These are phyloP conservation scores for Nothophoma quercina DNA, from an alignment of 2,329 filamentous ascomycete genomes.

Conservation along the genomic window DNA sequence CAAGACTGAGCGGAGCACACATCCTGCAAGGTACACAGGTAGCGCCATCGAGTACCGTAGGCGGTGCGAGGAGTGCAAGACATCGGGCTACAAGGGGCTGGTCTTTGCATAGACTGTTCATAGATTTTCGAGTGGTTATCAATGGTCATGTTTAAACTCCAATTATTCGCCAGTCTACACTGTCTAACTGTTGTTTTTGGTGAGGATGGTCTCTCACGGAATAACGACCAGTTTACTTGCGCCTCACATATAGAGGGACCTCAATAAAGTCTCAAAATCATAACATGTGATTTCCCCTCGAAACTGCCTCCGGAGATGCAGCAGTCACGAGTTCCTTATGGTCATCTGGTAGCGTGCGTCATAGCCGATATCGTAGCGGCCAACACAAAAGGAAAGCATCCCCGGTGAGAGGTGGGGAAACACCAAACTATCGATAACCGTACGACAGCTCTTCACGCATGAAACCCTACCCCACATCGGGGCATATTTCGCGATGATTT, in stretches of 20 bases:
- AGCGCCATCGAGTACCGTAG: slow-evolving; percentile 54
- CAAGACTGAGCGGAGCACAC: slow-evolving; percentile 52
- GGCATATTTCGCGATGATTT: not conserved
- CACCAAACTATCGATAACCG: not conserved
- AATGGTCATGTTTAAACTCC: no score
- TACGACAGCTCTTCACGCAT: not conserved
- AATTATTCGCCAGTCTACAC: no score
- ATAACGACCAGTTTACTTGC: no score
- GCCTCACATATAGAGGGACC: no score
- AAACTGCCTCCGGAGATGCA: no score
- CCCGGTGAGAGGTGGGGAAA: not conserved
- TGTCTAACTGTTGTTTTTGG: no score
- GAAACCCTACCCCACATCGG: not conserved
- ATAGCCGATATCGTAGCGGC: not conserved
- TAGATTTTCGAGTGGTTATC: not conserved
- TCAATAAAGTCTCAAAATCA: no score
- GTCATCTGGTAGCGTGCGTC: not conserved
- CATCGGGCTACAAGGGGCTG: slow-evolving; percentile 31
- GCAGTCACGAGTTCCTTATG: not conserved
- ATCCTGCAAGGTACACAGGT: slow-evolving; percentile 54
- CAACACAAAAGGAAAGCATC: not conserved
- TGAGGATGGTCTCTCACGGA: no score
- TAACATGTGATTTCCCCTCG: no score
- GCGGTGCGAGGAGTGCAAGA: slow-evolving; percentile 30
- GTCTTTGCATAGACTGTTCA: slow-evolving; percentile 8